Evolutionary conservation across 1,139 yeast genomes (phyloP), one percentile per base, ranked within the genome.

Genomic region (Hansenula anomala): DNA sequence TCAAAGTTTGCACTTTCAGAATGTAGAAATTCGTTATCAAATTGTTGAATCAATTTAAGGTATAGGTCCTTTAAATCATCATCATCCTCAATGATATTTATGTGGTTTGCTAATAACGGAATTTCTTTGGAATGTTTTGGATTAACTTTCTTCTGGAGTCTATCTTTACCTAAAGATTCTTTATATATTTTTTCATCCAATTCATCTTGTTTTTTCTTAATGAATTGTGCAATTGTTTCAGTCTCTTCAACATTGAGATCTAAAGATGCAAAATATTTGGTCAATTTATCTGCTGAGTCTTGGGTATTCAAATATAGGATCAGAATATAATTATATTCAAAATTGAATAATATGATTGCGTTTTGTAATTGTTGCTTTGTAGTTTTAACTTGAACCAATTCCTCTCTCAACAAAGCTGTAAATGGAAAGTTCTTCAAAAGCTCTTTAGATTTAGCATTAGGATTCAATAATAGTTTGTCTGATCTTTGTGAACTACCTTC

Each of bases 401-500:
- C 54, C 18, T 40, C 34, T 15, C 36, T 48, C 39, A 44, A 42
- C 16, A 51, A 34, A 1, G 44, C 48, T 27, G 38, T 49, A 39
- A 51, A 51, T 17, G 55, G 54, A 40, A 48, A 51, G 14, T 29
- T 34, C 35, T 44, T 49, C 22, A 49, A 28, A 2, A 40, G 28
- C 5, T 38, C 42, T 6, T 30, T 36, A 6, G 33, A 27, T 14
- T 26, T 9, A 2, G 31, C 15, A n/a, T n/a, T n/a, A 13, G 28
- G 28, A 1, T 36, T n/a, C 14, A 49, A 37, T 1, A 35, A 18
- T 3, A 51, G 28, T 20, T 42, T 48, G 33, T 46, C 48, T 12
- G 39, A 38, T 35, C 50, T 43, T 33, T 46, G 47, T 3, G 54
- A 48, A 18, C 53, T 48, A 4, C 52, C 54, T 27, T 47, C 51